phyloP scores from a whole-genome alignment of 805 yeast genomes.

The Metschnikowia gelsemii region DNA sequence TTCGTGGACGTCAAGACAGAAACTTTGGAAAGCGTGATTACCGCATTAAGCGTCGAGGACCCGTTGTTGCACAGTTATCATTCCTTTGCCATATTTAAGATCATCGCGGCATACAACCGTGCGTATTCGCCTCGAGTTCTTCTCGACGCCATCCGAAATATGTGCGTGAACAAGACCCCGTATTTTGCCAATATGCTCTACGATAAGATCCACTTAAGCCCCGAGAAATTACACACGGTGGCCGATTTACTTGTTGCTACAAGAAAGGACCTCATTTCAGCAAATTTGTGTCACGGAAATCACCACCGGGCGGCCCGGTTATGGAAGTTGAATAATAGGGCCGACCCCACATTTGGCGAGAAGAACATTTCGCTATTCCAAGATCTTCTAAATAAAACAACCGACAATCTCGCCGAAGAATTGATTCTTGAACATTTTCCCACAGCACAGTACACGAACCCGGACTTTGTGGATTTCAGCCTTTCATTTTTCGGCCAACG shows the following conservation, averaged over 20 bases:
- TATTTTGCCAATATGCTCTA: slow-evolving; percentile 22
- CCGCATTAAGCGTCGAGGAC: slow-evolving; percentile 12
- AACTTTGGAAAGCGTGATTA: slow-evolving; percentile 9
- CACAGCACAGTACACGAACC: slow-evolving; percentile 6
- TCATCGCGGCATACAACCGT: slow-evolving; percentile 4
- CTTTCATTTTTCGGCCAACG: slow-evolving; percentile 23
- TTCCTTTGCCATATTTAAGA: slow-evolving; percentile 14
- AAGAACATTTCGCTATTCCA: slow-evolving; percentile 2
- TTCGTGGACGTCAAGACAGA: slow-evolving; percentile 6
- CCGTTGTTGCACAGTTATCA: slow-evolving; percentile 15
- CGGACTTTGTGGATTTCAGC: slow-evolving; percentile 16
- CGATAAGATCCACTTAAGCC: slow-evolving; percentile 7
- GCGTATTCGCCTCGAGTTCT: slow-evolving; percentile 1
- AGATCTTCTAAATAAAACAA: not conserved
- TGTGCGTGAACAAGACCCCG: slow-evolving; percentile 14
- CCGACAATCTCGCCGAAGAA: not conserved
- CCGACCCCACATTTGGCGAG: slow-evolving; percentile 6
- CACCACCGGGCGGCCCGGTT: slow-evolving; percentile 16
- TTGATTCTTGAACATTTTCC: slow-evolving; percentile 9
- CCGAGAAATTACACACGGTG: not conserved
- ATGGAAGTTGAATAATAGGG: slow-evolving; percentile 17
- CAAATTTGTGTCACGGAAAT: slow-evolving; percentile 19
- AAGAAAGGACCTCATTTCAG: slow-evolving; percentile 10
- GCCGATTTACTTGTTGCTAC: not conserved
- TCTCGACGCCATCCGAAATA: slow-evolving; percentile 11